Conservation (phyloP, 139 green algal genomes). For the Pseudopediastrum boryanum region DNA sequence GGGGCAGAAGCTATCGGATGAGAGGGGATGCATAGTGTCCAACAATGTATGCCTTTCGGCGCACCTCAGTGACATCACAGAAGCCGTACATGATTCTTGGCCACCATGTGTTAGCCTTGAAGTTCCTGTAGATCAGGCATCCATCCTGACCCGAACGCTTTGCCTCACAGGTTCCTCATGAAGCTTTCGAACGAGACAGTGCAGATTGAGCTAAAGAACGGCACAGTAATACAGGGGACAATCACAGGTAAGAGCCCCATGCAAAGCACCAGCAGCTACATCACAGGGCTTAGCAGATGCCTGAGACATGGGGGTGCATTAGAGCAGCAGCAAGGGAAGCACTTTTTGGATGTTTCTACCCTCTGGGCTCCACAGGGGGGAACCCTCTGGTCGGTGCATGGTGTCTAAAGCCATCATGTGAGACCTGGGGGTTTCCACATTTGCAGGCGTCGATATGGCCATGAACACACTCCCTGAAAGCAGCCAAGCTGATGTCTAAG, state of each 20-base stretch:
- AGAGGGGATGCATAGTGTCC: too few relatives aligned
- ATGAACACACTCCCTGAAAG: conserved; percentile 99
- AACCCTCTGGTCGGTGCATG: too few relatives aligned
- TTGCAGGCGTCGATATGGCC: conserved; percentile 94
- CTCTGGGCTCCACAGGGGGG: background rate
- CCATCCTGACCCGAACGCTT: too few relatives aligned
- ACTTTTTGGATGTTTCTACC: background rate
- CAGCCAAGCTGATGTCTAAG: conserved; percentile 94
- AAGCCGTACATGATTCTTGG: too few relatives aligned
- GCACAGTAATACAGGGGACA: conserved; percentile 93
- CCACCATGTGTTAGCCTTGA: too few relatives aligned
- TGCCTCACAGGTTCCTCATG: conserved; percentile 92
- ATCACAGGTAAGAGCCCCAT: conserved; percentile 78
- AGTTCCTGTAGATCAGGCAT: too few relatives aligned
- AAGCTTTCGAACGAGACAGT: conserved; percentile 98
- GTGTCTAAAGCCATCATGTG: too few relatives aligned
- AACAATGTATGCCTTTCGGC: too few relatives aligned
- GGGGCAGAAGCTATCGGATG: too few relatives aligned
- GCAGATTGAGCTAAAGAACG: conserved; percentile 99
- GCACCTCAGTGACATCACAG: too few relatives aligned
- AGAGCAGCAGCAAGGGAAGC: background rate
- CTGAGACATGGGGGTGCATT: background rate
- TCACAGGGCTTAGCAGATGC: background rate
- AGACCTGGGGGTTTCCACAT: too few relatives aligned
- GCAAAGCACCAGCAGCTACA: background rate